Base-by-base conservation (phyloP, 176 grass and related monocot genomes). In the Eragrostis nindensis region DNA sequence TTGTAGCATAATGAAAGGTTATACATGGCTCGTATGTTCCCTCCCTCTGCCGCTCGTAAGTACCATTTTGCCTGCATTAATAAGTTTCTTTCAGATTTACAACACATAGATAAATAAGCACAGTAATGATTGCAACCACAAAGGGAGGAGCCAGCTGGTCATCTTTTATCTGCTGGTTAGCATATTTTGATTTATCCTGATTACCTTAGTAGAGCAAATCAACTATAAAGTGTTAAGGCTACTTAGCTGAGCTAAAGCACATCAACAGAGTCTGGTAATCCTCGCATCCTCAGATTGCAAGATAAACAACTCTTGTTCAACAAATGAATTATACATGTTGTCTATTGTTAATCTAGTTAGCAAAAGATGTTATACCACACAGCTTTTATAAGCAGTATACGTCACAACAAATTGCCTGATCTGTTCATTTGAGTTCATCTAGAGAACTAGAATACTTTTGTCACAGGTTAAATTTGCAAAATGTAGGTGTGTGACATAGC, bases 11-110 rank as follows among this genome's bases (percentile, higher is more conserved):
- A 80, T 59, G 88, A 90, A 86, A 84, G 76, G 39, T 94, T 94
- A 86, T 94, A 94, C 91, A 94, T 94, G 50, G 88, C 91, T 26
- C 91, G 79, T 22, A 86, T 24, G 66, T 90, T 90, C 39, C 88
- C 91, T 75, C 88, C 88, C 76, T 90, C 88, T 65, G 91, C 92
- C 74, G 92, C 85, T 86, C 62, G 86, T 40, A 91, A 66, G 50
- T 94, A 94, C 92, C 88, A 94, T 57, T 88, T 94, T 70, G 88
- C 88, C 92, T 94, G 80, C 81, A 86, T 62, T 78, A 46, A 62
- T 47, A 87, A 48, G 30, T 16, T 40, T 70, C 18, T 75, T 8
- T 92, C 27, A 91, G 74, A 75, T 68, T 56, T 40, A 66, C 56
- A 62, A 15, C 11, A 72, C 44, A 48, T 69, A 62, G 52, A 25